Evolutionary conservation across 345 rosid species (phyloP), one percentile per base, ranked within the genome.

Genomic region (Brassica carinata): DNA sequence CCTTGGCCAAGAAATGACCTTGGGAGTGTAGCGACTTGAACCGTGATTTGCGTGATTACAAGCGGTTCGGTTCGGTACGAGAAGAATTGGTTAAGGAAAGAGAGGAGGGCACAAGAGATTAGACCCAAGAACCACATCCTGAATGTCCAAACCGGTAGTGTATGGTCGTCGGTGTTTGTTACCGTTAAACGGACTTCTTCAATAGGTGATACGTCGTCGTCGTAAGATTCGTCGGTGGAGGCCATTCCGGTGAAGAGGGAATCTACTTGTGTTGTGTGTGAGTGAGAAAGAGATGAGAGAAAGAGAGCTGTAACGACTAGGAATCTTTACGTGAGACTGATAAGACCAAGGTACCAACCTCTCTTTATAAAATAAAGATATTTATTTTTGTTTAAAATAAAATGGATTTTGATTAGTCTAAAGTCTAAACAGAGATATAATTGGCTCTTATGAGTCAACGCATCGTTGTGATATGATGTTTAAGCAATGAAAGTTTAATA

Each of bases 161-260:
- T 84, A 0, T 90, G 91, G 68, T 94, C 96, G 81, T 92, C 98
- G 33, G 92, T 83, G 89, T 87, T 89, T 69, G 85, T 73, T 3
- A 94, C 98, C 7, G 94, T 92, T 40, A 94, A 79, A 19, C 94
- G 87, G 79, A 94, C 98, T 81, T 94, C 78, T 76, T 94, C 98
- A 6, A 92, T 81, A 2, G 97, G 96, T 0, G 93, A 94, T 30
- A 75, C 53, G n/a, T 90, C 94, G 8, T 89, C 92, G 5, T 81
- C 87, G n/a, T 75, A 73, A 11, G 48, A 58, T 63, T 70, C 80
- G 3, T 8, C 70, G 71, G 77, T 18, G 79, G 79, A 19, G 38
- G 73, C 68, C 79, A 70, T 76, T 19, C 77, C 69, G 73, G 81
- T 68, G 69, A 73, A 30, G 18, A 17, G 18, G 15, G 14, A 13